Evolutionary conservation across 768 basidiomycete genomes (phyloP).

Genomic region (Russula brevipes): DNA sequence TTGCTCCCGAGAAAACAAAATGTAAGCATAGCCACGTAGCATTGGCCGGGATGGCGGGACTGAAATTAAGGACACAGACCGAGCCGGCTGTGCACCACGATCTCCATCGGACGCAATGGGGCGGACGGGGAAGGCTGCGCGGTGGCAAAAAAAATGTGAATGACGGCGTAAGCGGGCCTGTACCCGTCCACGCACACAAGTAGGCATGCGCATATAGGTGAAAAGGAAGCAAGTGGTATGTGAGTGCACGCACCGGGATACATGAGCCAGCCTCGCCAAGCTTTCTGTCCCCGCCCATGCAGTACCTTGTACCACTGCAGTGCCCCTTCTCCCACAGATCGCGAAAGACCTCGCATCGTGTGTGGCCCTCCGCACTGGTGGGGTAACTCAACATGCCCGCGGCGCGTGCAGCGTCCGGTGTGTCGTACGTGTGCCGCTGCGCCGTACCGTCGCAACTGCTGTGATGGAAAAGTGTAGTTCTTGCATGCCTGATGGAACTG

Average conservation of each 20-base stretch:
- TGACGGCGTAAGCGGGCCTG: slow-evolving; percentile 93
- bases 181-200: no score
- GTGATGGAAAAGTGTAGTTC: no score
- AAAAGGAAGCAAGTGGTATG: neutral
- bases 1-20: no score
- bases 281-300: slow-evolving; percentile 83
- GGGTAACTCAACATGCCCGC: slow-evolving; percentile 81
- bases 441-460: no score
- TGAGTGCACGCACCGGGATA: slow-evolving; percentile 71
- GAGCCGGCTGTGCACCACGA: slow-evolving; percentile 90
- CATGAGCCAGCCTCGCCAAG: slow-evolving; percentile 93
- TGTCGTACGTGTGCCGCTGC: slow-evolving; percentile 40
- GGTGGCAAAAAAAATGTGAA: slow-evolving; percentile 90
- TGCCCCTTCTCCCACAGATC: slow-evolving; percentile 72
- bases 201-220: no score
- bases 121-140: slow-evolving; percentile 61
- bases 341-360: slow-evolving; percentile 73
- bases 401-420: slow-evolving; percentile 53
- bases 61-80: slow-evolving; percentile 36
- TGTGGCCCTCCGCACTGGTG: slow-evolving; percentile 54
- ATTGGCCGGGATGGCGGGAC: no score
- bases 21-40: no score
- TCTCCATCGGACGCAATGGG: slow-evolving; percentile 78
- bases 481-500: no score
- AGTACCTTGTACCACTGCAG: slow-evolving; percentile 37